Base-by-base conservation (phyloP, 768 basidiomycete species). In the Suillus ampliporus region DNA sequence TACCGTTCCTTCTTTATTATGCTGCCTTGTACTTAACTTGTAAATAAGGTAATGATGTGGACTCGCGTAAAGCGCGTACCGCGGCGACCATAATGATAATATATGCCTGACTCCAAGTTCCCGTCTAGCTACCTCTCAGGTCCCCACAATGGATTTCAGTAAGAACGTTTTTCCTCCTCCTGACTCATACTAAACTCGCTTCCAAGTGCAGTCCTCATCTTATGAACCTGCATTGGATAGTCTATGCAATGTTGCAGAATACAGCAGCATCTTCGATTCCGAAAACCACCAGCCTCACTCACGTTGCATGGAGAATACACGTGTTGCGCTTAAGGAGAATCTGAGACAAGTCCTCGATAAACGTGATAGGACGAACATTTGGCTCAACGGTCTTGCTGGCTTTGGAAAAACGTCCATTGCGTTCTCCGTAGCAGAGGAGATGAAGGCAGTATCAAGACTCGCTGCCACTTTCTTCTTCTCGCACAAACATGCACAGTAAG, bases 381-480 rank as follows among this genome's bases (percentile, higher is more conserved):
- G 21, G 21, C 44, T 46, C 21, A 46, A 13, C 11, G 44, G 44
- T 5, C 21, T 23, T 13, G 44, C 44, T 4, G 44, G 44, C 14
- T 10, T 46, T 23, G 44, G 44, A 2, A 23, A 46, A 23, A 13
- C 44, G 13, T 23, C 44, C 11, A 13, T 23, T 4, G 21, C 21
- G 21, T 46, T 46, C 44, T n/a, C 44, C 21, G 5, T 46, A 46
- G 21, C 44, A 2, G 44, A 46, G 44, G 44, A 46, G 44, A 11
- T 23, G 44, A 46, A 46, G 23, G 21, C 11, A 31, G 63, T 58
- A 3, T 9, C 8, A 65, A 63, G 40, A n/a, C 66, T 68, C 6
- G 68, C 61, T 17, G 68, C 63, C n/a, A 61, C 61, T 1, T 69
- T 69, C n/a, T 69, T 69, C 66, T 69, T 69, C 23, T 61, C 68